Percentiles rank a stretch among this genome's conserved stretches.
Conservation (phyloP, 2,329 filamentous ascomycete genomes). For the Akanthomyces muscarius region DNA sequence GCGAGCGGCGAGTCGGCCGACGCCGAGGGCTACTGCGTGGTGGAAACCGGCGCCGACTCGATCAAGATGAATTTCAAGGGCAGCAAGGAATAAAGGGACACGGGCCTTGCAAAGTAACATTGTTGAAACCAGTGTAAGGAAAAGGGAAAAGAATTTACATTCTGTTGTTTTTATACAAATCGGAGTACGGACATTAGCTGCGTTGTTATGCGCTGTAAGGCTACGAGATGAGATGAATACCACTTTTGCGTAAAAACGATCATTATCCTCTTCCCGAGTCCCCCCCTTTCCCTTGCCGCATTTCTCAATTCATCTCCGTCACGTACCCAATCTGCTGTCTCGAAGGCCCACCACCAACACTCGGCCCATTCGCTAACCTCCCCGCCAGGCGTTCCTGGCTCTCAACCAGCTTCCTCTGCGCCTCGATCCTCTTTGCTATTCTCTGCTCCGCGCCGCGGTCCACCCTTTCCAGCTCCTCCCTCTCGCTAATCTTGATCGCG, state of each 20-base stretch:
- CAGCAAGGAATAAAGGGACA: constrained; percentile 21
- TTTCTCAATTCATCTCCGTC: constrained; percentile 44
- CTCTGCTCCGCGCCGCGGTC: constrained; percentile 45
- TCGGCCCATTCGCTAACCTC: constrained; percentile 40
- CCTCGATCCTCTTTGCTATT: constrained; percentile 42
- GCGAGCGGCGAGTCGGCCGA: constrained; percentile 69
- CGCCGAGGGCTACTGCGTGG: constrained; percentile 67
- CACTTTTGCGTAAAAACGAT: not conserved
- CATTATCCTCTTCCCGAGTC: not conserved
- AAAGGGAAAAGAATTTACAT: not conserved
- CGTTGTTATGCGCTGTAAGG: not conserved
- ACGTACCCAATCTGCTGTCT: constrained; percentile 55
- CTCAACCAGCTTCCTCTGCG: constrained; percentile 52
- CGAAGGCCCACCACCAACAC: constrained; percentile 22
- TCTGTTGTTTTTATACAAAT: not conserved
- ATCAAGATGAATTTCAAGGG: constrained; percentile 37
- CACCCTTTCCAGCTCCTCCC: constrained; percentile 47
- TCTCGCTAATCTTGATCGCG: constrained; percentile 45
- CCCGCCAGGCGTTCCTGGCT: constrained; percentile 38
- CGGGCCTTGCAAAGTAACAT: not conserved
- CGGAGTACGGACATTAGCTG: not conserved
- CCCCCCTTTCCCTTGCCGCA: not conserved
- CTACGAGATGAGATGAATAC: not conserved
- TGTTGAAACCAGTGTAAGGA: too few relatives aligned
- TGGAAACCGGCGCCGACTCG: constrained; percentile 66